Conservation (phyloP, 208 protist genomes). For the Acanthamoeba triangularis region DNA sequence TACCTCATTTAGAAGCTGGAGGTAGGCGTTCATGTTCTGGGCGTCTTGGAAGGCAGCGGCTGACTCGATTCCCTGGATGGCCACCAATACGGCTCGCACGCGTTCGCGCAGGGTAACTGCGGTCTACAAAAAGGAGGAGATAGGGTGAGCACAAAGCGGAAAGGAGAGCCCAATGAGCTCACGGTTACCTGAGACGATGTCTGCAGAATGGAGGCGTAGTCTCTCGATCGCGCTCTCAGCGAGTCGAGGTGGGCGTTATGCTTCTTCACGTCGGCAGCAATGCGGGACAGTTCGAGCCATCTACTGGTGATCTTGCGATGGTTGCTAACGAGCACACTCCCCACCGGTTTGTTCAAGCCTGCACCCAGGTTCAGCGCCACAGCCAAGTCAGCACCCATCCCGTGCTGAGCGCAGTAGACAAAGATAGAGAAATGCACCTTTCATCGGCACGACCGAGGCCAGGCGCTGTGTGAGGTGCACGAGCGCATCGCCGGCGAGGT, state of each 20-base stretch:
- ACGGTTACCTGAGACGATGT: background rate
- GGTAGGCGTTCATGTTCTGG: background rate
- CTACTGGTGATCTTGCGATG: background rate
- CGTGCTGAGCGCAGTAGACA: background rate
- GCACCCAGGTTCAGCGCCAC: background rate
- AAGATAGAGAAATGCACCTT: background rate
- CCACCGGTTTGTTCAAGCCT: constrained; percentile 46
- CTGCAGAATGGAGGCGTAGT: constrained; percentile 39
- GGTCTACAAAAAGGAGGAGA: background rate
- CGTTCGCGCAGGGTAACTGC: constrained; percentile 18
- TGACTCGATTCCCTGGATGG: background rate
- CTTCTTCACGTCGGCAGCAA: constrained; percentile 48
- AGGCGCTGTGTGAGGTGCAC: constrained; percentile 26
- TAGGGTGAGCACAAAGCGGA: background rate
- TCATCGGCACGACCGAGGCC: constrained; percentile 23
- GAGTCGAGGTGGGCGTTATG: constrained; percentile 37
- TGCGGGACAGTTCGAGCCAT: constrained; percentile 54
- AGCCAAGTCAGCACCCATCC: background rate
- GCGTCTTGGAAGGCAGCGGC: background rate
- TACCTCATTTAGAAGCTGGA: constrained; percentile 1
- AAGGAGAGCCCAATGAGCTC: background rate
- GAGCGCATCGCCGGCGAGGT: constrained; percentile 21
- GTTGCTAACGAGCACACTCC: background rate
- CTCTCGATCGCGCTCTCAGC: background rate
- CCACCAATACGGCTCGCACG: background rate